phyloP scores from a whole-genome alignment of 2,329 filamentous ascomycete genomes.

The Diaporthe sp. region DNA sequence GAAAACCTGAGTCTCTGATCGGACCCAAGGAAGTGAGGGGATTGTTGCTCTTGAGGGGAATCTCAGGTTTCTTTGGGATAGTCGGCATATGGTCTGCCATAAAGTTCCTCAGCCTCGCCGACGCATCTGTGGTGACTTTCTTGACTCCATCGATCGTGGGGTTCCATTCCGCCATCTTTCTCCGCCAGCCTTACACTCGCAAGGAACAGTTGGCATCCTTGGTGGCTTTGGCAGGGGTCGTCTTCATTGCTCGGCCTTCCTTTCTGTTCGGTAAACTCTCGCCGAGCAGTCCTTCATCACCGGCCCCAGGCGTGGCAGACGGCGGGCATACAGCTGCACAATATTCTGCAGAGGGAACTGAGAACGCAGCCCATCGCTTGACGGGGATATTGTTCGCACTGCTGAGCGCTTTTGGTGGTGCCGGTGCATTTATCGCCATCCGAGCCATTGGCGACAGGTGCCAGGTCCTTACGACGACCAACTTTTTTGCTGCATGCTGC shows the following conservation, averaged over 20 bases:
- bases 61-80: slow-evolving; percentile 78
- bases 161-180: slow-evolving; percentile 80
- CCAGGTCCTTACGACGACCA: slow-evolving; percentile 32
- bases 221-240: slow-evolving; percentile 81
- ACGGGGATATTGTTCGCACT: slow-evolving; percentile 77
- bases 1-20: slow-evolving; percentile 76
- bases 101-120: slow-evolving; percentile 84
- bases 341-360: slow-evolving; percentile 45
- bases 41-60: slow-evolving; percentile 75
- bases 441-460: slow-evolving; percentile 35
- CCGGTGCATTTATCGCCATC: slow-evolving; percentile 52
- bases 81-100: slow-evolving; percentile 71
- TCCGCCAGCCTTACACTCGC: slow-evolving; percentile 81
- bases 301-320: neutral
- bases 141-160: slow-evolving; percentile 82
- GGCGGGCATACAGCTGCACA: neutral
- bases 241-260: slow-evolving; percentile 83
- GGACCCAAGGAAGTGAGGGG: slow-evolving; percentile 74
- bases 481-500: slow-evolving; percentile 44
- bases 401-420: slow-evolving; percentile 80
- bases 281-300: neutral
- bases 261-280: slow-evolving; percentile 18
- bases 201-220: slow-evolving; percentile 81
- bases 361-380: slow-evolving; percentile 73
- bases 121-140: slow-evolving; percentile 92